These are phyloP conservation scores for Clausena lansium DNA, from an alignment of 345 rosid genomes.

Conservation along the genomic window DNA sequence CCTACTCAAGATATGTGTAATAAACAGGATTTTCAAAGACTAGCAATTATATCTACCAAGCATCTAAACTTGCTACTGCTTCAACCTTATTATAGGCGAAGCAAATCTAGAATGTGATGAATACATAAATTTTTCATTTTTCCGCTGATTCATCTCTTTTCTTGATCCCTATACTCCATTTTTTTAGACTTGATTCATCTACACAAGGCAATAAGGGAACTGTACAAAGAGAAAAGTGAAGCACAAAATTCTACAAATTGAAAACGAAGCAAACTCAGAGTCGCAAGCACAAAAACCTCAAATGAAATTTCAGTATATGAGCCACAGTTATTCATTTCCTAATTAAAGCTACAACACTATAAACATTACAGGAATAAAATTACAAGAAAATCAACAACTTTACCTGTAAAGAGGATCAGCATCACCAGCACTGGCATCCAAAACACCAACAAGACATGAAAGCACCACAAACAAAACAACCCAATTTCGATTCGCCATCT, in stretches of 20 bases:
- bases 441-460: constrained; percentile 32
- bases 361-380: neutral
- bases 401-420: constrained; percentile 71
- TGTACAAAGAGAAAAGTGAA: neutral
- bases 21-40: neutral
- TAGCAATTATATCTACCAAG: neutral
- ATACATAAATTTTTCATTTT: neutral
- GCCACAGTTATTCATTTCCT: neutral
- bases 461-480: constrained; percentile 26
- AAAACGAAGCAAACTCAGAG: neutral
- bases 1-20: neutral
- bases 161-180: neutral
- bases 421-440: constrained; percentile 73
- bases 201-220: neutral
- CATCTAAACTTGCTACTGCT: neutral
- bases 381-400: neutral
- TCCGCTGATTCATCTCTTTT: neutral
- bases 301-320: neutral
- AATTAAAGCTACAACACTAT: neutral
- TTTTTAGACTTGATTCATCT: neutral
- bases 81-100: neutral
- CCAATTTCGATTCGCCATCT: constrained; percentile 37
- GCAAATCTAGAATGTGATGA: neutral
- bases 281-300: neutral
- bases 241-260: neutral